Evolutionary conservation across 495 filamentous ascomycete genomes (phyloP), one percentile per base, ranked within the genome.

Genomic region (Lichenothelia convexa): DNA sequence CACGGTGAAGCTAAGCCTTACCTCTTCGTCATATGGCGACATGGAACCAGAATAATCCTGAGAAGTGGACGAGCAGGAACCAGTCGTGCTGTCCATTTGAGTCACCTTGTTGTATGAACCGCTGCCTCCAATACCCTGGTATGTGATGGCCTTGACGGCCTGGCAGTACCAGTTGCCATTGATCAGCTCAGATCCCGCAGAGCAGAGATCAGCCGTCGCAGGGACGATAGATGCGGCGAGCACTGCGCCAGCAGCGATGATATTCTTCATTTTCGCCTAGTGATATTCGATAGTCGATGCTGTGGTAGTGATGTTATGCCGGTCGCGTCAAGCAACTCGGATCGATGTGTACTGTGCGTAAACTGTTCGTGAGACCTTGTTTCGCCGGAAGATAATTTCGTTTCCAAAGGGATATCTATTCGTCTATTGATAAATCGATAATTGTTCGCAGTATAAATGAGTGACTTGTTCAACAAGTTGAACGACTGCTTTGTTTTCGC

Each of bases 1-100:
- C 5, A 13, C 18, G 11, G 18, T 33, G 38, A 32, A 30, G 34
- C 20, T 32, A 0, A 16, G 2, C 6, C 4, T 51, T 54, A 80
- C 78, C 47, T 76, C 73, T 40, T 78, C 73, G 47, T 73, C 55
- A 35, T 79, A 62, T 0, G 79, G 79, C 21, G 75, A 61, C 26
- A 80, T 45, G 12, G 59, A 57, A 7, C 74, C 75, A 6, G 54
- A 60, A 47, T 68, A 80, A 1, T 42, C n/a, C 42, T 56, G 61
- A 17, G 55, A 44, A 17, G 49, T 36, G 35, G 56, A 67, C 1
- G 51, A 38, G 50, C 78, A 83, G 1, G 51, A 40, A 4, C 78
- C 77, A 12, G 53, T 58, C 20, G 47, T 40, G 13, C 55, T 35
- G 43, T 75, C 56, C 72, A 81, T 80, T 31, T 44, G 38, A 8